phyloP scores from a whole-genome alignment of 2,329 filamentous ascomycete species.

The Diaporthe ilicicola region DNA sequence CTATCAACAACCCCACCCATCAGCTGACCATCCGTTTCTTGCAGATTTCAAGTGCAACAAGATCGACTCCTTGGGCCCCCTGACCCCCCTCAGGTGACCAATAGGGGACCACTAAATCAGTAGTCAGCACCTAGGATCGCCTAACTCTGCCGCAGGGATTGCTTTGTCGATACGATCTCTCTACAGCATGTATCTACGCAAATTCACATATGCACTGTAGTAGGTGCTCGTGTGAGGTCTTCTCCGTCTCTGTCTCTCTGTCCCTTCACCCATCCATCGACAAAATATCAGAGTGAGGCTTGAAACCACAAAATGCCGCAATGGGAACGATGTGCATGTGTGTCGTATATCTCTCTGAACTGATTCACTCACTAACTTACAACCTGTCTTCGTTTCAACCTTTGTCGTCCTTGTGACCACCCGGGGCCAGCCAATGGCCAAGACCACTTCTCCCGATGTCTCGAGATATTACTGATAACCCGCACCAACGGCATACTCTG shows the following conservation, averaged over 20 bases:
- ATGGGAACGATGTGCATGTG: not conserved
- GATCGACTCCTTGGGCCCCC: not conserved
- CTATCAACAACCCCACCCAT: not conserved
- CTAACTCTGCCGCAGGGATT: not conserved
- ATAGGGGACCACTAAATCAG: not conserved
- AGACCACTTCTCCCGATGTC: not conserved
- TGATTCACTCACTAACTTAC: not conserved
- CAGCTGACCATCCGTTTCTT: constrained; percentile 19
- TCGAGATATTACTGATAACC: not conserved
- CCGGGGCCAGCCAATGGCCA: not conserved
- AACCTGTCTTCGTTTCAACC: not conserved
- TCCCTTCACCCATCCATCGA: not conserved
- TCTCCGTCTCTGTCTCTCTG: not conserved
- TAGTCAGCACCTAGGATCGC: not conserved
- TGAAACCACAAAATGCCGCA: too few species aligned
- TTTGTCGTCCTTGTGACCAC: constrained; percentile 1
- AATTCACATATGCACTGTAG: too few species aligned
- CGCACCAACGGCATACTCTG: not conserved
- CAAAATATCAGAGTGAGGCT: not conserved
- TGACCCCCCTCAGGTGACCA: constrained; percentile 9
- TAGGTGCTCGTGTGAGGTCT: not conserved
- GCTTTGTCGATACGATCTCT: not conserved
- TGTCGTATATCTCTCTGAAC: not conserved
- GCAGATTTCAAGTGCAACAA: not conserved
- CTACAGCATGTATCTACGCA: too few species aligned